These are phyloP conservation scores for Suillus clintonianus DNA, from an alignment of 768 basidiomycete species.

Conservation along the genomic window DNA sequence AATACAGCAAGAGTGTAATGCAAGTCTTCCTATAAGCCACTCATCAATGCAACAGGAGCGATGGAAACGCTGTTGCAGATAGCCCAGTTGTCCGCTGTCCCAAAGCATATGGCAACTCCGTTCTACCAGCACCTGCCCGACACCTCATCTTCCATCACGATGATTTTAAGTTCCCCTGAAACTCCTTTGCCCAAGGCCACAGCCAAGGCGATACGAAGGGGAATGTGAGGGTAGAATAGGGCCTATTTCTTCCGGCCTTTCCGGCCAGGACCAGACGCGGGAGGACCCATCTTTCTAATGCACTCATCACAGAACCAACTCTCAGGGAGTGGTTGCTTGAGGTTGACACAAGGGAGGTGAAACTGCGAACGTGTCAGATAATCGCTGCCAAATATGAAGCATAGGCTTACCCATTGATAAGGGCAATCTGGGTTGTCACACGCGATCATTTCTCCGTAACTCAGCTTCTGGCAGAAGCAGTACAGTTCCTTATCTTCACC, in stretches of 20 bases:
- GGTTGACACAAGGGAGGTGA: slow-evolving; percentile 60
- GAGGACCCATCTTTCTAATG: slow-evolving; percentile 37
- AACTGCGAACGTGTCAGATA: slow-evolving; percentile 42
- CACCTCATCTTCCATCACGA: neutral
- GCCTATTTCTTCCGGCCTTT: slow-evolving; percentile 48
- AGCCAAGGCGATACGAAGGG: neutral
- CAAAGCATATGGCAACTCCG: neutral
- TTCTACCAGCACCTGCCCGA: neutral
- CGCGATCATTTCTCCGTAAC: slow-evolving; percentile 69
- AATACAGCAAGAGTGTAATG: neutral
- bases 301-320: slow-evolving; percentile 64
- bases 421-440: slow-evolving; percentile 59
- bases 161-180: too few relatives aligned
- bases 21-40: neutral
- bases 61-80: neutral
- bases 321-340: slow-evolving; percentile 58
- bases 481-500: slow-evolving; percentile 61
- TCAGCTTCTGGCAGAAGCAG: slow-evolving; percentile 63
- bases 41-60: neutral
- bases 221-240: slow-evolving; percentile 1
- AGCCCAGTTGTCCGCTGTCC: neutral
- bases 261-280: slow-evolving; percentile 30
- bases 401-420: slow-evolving; percentile 58
- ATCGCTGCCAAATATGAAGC: slow-evolving; percentile 7
- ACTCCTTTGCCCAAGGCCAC: neutral